These are phyloP conservation scores for Kodamaea fungicola DNA, from an alignment of 1,139 yeast genomes.

Conservation along the genomic window DNA sequence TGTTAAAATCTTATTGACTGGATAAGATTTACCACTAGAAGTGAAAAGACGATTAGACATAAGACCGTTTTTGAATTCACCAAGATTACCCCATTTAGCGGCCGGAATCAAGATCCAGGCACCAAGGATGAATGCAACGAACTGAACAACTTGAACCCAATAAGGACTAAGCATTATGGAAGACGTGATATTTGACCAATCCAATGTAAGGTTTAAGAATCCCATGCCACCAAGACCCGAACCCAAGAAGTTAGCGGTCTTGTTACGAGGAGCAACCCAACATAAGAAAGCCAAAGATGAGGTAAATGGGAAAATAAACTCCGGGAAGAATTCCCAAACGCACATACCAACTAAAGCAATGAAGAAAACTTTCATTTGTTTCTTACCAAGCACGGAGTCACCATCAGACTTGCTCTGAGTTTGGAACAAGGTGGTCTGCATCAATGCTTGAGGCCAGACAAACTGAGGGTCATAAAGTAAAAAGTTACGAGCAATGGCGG, in stretches of 20 bases:
- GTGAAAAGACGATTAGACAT: slow-evolving; percentile 40
- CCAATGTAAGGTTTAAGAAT: slow-evolving; percentile 17
- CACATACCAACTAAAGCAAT: slow-evolving; percentile 24
- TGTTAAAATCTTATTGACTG: slow-evolving; percentile 31
- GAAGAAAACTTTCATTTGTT: slow-evolving; percentile 20
- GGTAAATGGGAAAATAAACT: slow-evolving; percentile 16
- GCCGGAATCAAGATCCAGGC: slow-evolving; percentile 19
- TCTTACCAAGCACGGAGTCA: slow-evolving; percentile 9
- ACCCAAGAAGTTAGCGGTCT: slow-evolving; percentile 16
- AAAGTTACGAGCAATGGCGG: slow-evolving; percentile 16
- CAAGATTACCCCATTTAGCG: slow-evolving; percentile 16
- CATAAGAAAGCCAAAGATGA: slow-evolving; percentile 18
- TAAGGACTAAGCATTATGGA: slow-evolving; percentile 19
- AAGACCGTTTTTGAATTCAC: slow-evolving; percentile 26
- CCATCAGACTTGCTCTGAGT: slow-evolving; percentile 11
- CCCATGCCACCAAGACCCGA: slow-evolving; percentile 23
- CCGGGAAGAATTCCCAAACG: slow-evolving; percentile 25
- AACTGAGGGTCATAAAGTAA: slow-evolving; percentile 15
- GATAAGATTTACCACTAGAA: slow-evolving; percentile 31
- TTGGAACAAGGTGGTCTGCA: slow-evolving; percentile 19
- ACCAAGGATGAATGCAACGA: slow-evolving; percentile 17
- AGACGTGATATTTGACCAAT: slow-evolving; percentile 20
- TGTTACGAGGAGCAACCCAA: slow-evolving; percentile 18
- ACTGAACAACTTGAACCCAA: slow-evolving; percentile 21
- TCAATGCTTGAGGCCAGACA: slow-evolving; percentile 18